phyloP scores from a whole-genome alignment of 2,329 filamentous ascomycete species.

The Fusarium globosum region DNA sequence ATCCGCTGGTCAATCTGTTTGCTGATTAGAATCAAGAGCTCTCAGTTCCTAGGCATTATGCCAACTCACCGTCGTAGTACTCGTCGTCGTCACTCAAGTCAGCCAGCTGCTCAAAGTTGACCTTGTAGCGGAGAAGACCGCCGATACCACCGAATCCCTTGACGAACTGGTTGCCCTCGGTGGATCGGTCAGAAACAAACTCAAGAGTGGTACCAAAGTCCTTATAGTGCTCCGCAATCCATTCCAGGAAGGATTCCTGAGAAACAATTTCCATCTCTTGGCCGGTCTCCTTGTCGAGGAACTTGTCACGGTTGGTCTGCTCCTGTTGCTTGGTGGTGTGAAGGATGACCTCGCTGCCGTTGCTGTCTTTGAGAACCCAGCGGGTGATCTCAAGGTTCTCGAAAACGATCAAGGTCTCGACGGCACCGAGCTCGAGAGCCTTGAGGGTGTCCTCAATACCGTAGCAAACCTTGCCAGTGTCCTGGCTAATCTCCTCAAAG shows the following conservation, averaged over 20 bases:
- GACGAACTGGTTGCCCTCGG: slow-evolving; percentile 99
- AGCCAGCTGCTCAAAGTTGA: slow-evolving; percentile 99
- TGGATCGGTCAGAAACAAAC: slow-evolving; percentile 97
- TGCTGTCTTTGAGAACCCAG: slow-evolving; percentile 86
- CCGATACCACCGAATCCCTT: slow-evolving; percentile 99
- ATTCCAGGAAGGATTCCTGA: slow-evolving; percentile 95
- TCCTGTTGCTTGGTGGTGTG: slow-evolving; percentile 89
- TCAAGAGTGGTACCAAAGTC: slow-evolving; percentile 96
- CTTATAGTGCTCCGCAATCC: slow-evolving; percentile 98
- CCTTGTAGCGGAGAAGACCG: slow-evolving; percentile 97
- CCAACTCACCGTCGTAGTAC: slow-evolving; percentile 77
- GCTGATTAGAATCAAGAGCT: slow-evolving; percentile 12
- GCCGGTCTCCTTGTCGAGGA: slow-evolving; percentile 95
- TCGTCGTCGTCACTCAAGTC: slow-evolving; percentile 95
- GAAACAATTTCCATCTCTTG: slow-evolving; percentile 96
- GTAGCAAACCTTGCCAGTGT: slow-evolving; percentile 97
- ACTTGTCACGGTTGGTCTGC: slow-evolving; percentile 77
- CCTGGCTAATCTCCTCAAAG: slow-evolving; percentile 98
- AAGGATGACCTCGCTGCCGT: slow-evolving; percentile 77
- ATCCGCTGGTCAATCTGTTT: slow-evolving; percentile 86
- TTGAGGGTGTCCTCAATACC: slow-evolving; percentile 98
- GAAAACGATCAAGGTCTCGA: slow-evolving; percentile 94
- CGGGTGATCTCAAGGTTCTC: slow-evolving; percentile 97
- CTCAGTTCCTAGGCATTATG: not conserved
- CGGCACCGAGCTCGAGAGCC: slow-evolving; percentile 93